Base-by-base conservation (phyloP, 352 stramenopile species). In the Vaucheria bursata region DNA sequence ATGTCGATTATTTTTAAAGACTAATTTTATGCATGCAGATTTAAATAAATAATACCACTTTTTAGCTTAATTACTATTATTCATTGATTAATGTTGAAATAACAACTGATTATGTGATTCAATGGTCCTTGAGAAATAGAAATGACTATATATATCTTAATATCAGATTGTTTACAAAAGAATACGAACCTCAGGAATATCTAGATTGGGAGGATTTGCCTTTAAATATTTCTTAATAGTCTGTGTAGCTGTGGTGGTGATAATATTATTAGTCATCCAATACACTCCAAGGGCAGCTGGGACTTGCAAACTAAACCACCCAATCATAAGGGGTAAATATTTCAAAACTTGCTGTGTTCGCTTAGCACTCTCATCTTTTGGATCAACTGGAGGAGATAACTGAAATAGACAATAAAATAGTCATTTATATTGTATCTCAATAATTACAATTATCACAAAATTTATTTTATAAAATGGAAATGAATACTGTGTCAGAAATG, bases 191-290 rank as follows among this genome's bases (percentile, higher is more conserved):
- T 74, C 33, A 29, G 74, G 74, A 52, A 79, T 79, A n/a, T 79
- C 39, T 33, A 79, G 4, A 66, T 79, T n/a, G 3, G 74, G 74
- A n/a, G 74, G 74, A 69, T 79, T 79, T 29, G 59, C 38, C 38
- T 79, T 79, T 66, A 70, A 73, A 50, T 52, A 80, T 2, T 50
- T 35, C 67, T 80, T 80, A 49, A 80, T 80, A 31, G 37, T 68
- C 45, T 72, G 50, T 33, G 74, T 72, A 32, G 40, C 37, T 0
- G 67, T 68, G 18, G 80, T 87, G 12, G 82, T 83, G 37, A 92
- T 84, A 71, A 93, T 85, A 77, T 93, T 93, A 83, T 93, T 93
- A 0, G 88, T 87, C 34, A 94, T 87, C 90, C 90, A 94, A 75
- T 94, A 94, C 68, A 94, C 75, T 52, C 87, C 87, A 36, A 94